Percentiles rank a stretch among this genome's conserved stretches.
These are phyloP conservation scores for Corynascus novoguineensis DNA, from an alignment of 495 filamentous ascomycete genomes.

Conservation along the genomic window DNA sequence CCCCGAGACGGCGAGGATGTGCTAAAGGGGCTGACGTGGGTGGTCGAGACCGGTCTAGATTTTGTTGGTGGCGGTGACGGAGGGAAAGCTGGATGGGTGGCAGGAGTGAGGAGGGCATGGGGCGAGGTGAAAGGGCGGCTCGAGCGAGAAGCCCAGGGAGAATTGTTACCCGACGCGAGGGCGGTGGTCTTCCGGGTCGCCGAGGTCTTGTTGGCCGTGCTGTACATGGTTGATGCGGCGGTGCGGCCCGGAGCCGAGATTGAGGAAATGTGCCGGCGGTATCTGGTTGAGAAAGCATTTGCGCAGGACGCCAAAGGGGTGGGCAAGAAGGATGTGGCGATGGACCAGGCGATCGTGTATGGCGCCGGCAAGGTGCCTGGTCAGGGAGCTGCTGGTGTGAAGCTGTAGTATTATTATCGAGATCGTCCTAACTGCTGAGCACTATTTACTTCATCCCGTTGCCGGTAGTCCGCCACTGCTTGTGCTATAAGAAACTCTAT, in stretches of 20 bases:
- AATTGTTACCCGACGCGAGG: constrained; percentile 31
- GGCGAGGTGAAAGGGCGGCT: constrained; percentile 19
- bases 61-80: background rate
- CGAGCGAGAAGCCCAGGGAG: constrained; percentile 18
- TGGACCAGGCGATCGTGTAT: constrained; percentile 28
- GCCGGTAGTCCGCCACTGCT: background rate
- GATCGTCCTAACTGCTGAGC: no score
- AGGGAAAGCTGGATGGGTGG: background rate
- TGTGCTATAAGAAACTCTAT: constrained; percentile 11
- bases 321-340: constrained; percentile 7
- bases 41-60: constrained; percentile 22
- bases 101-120: constrained; percentile 20
- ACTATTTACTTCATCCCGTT: background rate
- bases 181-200: constrained; percentile 29
- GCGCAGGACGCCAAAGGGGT: background rate
- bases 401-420: constrained; percentile 10
- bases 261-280: constrained; percentile 29
- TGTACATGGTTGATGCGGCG: constrained; percentile 30
- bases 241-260: constrained; percentile 22
- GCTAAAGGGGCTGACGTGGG: constrained; percentile 39
- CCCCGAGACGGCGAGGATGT: no score
- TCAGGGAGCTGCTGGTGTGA: background rate
- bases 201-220: constrained; percentile 32
- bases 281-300: constrained; percentile 26
- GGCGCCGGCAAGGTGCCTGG: constrained; percentile 6